Base-by-base conservation (phyloP, 225 moss, liverwort and hornwort species). In the Physcomitrium patens region DNA sequence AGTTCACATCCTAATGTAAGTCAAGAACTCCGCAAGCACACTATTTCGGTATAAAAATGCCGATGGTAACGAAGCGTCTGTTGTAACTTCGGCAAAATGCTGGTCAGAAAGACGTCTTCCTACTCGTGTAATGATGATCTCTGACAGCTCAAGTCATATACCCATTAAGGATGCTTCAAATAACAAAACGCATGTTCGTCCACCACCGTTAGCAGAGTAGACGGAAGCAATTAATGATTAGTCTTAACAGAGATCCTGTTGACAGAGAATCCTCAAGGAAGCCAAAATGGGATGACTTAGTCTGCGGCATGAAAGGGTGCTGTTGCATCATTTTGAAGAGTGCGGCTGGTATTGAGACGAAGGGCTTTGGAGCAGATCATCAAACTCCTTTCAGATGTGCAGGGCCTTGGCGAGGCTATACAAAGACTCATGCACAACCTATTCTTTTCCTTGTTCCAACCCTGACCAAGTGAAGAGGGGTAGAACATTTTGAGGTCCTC, bases 391-490 rank as follows among this genome's bases (percentile, higher is more conserved):
- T 12, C 49, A 49, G 49, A 8, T 16, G 18, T 37, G 41, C 37
- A 12, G 18, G 54, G 19, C 68, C 11, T 23, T 41, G 5, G 20
- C 37, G 41, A 61, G 26, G 48, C 8, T 9, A 47, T 47, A 47
- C 18, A 59, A 22, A 59, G 15, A 28, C 10, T n/a, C 9, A 14
- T 15, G 26, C 0, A 48, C 48, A 66, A 48, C 13, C 69, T 46
- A 77, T 53, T 63, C 17, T 37, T 17, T 9, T 60, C 84, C 86
- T 48, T 24, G 59, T 0, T 65, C 62, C 65, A 86, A 67, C 13
- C 0, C 3, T 11, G 62, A 57, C 96, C 92, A 93, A 10, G 62
- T 63, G 77, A 97, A 93, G 13, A 81, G 77, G 12, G 51, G 51
- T 37, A 85, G 16, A 55, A 84, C 48, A 26, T 48, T 67, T 62